Evolutionary conservation across 1,284 basidiomycete genomes (phyloP), one percentile per base, ranked within the genome.

Genomic region (Taiwanofungus camphoratus): DNA sequence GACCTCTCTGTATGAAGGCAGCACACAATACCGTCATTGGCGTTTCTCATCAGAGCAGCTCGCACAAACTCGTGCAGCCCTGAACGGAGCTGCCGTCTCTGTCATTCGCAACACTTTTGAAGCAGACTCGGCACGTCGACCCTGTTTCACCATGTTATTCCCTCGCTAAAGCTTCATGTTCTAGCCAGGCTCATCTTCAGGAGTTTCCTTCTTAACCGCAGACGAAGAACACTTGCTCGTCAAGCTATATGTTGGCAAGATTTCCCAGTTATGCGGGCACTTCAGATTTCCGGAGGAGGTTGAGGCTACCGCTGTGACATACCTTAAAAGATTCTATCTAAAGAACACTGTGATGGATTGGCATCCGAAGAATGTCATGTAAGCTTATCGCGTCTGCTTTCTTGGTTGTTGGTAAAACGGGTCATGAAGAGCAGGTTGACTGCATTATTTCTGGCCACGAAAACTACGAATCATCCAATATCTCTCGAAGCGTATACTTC

Each of bases 331-430:
- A 4, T 99, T 99, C 68, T 99, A 99, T 62, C 74, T 99, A 42
- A 87, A 90, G 66, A 99, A 99, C 59, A 97, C 93, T 1, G 92
- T 93, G 41, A 97, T 99, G 93, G 94, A 99, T 61, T 97, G 92
- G 82, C 96, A 99, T 66, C 96, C 95, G 0, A 96, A 96, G 67
- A 89, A 90, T 55, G 91, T 99, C 58, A 98, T 99, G 95, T 96
- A 60, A 41, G 87, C 21, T 24, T n/a, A 34, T 31, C 18, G 26
- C 38, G 45, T 22, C 16, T 8, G 24, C 20, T 13, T 43, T 39
- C 39, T 24, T 44, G 19, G n/a, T 47, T 13, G 19, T 16, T 41
- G 21, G 4, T 3, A 23, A 24, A 39, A 15, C 32, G 43, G 22
- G 33, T 18, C 3, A 13, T 18, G 23, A 26, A 23, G 16, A 8